Base-by-base conservation (phyloP, 2,329 filamentous ascomycete genomes). In the Fusarium devonianum region DNA sequence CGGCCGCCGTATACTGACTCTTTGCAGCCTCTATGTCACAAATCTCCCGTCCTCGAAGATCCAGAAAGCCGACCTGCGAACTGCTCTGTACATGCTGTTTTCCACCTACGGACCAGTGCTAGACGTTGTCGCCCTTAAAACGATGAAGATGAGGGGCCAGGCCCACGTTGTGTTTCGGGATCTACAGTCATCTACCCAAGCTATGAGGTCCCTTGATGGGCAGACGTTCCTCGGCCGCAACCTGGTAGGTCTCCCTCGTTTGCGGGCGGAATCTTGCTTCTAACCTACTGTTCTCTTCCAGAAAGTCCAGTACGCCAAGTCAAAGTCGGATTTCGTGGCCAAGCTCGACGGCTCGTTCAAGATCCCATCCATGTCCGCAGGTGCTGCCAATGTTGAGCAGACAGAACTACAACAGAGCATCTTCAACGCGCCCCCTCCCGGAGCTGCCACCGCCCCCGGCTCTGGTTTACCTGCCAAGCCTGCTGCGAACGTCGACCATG, bases 261-360 rank as follows among this genome's bases (percentile, higher is more conserved):
- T 11, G 8, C 25, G 19, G n/a, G 10, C 12, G 33, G 21, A 29
- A 9, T 26, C 9, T n/a, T 13, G 17, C 3, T 28, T 29, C 50
- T 59, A 52, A 56, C 40, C 21, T 33, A 17, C 32, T 33, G 7
- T 25, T n/a, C 19, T 33, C 22, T 29, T 8, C 19, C 52, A 97
- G 93, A 89, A 86, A 83, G 92, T 99, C 63, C 80, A 87, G 60
- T 99, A 97, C 71, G 92, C 90, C 48, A 96, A 92, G 72, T 86
- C 87, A 48, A 93, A 93, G 69, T 97, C 92, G 4, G 82, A 96
- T 70, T 88, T 89, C 17, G 85, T 99, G 55, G 85, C 91, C 23
- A 96, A 96, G 72, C 85, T 99, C 42, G 92, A 96, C 61, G 94
- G 94, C 56, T 93, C 90, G 11, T 96, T 92, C 75, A 86, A 87